Conservation (phyloP, 169 alveolate species). For the Plasmodium cynomolgi region DNA sequence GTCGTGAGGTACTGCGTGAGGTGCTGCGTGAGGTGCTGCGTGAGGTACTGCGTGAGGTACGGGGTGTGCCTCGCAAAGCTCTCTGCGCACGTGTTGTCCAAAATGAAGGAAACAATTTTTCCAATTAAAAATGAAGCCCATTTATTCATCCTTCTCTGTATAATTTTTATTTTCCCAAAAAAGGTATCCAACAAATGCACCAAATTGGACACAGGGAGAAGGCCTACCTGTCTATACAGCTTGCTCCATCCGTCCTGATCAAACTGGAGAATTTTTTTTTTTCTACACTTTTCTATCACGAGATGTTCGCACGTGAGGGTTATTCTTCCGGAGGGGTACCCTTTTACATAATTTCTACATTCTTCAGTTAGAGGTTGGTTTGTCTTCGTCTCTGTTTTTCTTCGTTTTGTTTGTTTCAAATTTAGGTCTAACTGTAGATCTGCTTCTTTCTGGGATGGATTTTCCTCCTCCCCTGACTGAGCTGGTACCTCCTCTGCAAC, state of each 20-base stretch:
- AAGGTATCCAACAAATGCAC: not conserved
- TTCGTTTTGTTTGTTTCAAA: not conserved
- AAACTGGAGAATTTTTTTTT: not conserved
- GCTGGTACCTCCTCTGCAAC: not conserved
- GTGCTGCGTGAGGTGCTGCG: no score
- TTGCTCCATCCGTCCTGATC: not conserved
- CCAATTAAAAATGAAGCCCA: conserved; percentile 16
- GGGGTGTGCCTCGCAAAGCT: not conserved
- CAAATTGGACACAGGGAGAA: not conserved
- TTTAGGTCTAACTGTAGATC: not conserved
- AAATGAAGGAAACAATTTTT: not conserved
- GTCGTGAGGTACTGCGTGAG: no score
- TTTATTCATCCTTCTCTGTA: not conserved
- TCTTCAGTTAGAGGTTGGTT: not conserved
- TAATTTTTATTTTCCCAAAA: not conserved
- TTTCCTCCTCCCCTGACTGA: not conserved
- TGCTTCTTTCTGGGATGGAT: not conserved
- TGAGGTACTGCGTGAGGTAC: not conserved
- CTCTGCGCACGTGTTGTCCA: not conserved
- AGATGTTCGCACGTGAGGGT: not conserved
- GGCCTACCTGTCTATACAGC: not conserved
- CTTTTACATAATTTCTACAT: not conserved
- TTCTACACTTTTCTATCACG: conserved; percentile 9
- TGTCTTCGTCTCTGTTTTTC: no score
- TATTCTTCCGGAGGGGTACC: not conserved